Evolutionary conservation across 2,329 filamentous ascomycete genomes (phyloP).

Genomic region (Colletotrichum sublineola): DNA sequence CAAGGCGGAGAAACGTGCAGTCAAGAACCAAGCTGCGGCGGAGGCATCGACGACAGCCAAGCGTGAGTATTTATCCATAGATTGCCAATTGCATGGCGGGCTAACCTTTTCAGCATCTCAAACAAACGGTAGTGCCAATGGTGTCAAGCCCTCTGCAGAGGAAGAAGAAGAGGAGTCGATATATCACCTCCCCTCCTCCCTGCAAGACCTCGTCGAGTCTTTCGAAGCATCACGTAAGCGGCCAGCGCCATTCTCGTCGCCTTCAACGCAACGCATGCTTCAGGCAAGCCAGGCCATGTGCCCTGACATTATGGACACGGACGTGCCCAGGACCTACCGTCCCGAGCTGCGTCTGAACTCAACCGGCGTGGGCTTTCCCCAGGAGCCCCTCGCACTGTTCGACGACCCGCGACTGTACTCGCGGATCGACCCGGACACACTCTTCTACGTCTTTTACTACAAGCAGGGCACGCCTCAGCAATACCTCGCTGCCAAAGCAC

Average conservation of each 20-base stretch:
- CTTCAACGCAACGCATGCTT: slow-evolving; percentile 80
- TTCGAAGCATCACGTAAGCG: slow-evolving; percentile 87
- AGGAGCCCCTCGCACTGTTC: slow-evolving; percentile 91
- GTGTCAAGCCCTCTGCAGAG: slow-evolving; percentile 63
- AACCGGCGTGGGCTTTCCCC: slow-evolving; percentile 87
- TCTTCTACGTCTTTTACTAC: slow-evolving; percentile 99
- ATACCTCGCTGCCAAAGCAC: slow-evolving; percentile 93
- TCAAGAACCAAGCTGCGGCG: slow-evolving; percentile 58
- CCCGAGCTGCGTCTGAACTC: slow-evolving; percentile 83
- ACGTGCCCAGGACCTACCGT: slow-evolving; percentile 85
- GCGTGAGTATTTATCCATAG: slow-evolving; percentile 52
- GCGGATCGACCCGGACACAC: slow-evolving; percentile 92
- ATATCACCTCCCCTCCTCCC: slow-evolving; percentile 89
- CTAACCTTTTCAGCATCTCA: slow-evolving; percentile 52
- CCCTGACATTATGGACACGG: slow-evolving; percentile 82
- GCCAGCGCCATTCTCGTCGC: slow-evolving; percentile 70
- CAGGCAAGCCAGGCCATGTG: slow-evolving; percentile 79
- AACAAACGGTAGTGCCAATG: slow-evolving; percentile 67
- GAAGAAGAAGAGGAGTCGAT: slow-evolving; percentile 84
- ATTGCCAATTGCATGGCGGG: neutral
- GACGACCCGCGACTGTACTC: slow-evolving; percentile 91
- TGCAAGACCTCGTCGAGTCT: slow-evolving; percentile 91
- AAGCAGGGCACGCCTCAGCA: slow-evolving; percentile 96
- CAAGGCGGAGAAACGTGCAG: slow-evolving; percentile 56
- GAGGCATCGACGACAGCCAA: slow-evolving; percentile 60